Conservation (phyloP, 768 basidiomycete genomes). For the Mycena haematopus region DNA sequence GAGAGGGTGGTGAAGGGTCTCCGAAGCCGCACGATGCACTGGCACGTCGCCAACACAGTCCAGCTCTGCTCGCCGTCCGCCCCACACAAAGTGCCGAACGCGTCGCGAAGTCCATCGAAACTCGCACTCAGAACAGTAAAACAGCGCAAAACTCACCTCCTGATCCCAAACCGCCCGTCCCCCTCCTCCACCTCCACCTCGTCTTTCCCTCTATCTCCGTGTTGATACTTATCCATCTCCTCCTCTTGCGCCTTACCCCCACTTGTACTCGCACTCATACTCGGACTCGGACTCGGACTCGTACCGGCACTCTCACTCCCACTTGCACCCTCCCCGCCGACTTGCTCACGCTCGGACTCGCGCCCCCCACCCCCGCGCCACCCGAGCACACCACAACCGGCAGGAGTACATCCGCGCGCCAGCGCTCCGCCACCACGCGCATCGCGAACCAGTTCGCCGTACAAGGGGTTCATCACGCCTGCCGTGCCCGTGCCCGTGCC, state of each 20-base stretch:
- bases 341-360: not conserved
- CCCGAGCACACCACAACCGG: conserved; percentile 19
- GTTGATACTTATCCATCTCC: not conserved
- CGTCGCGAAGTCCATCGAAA: no score
- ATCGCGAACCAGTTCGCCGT: conserved; percentile 26
- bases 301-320: not conserved
- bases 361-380: not conserved
- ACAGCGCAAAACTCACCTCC: conserved; percentile 15
- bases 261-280: not conserved
- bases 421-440: conserved; percentile 29
- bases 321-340: no score
- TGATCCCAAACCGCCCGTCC: conserved; percentile 23
- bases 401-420: conserved; percentile 22
- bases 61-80: not conserved
- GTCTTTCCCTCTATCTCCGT: not conserved
- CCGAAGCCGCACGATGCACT: no score
- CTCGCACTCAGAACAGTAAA: not conserved
- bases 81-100: no score
- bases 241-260: not conserved
- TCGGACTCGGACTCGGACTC: not conserved
- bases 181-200: conserved; percentile 7
- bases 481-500: no score
- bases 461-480: conserved; percentile 22
- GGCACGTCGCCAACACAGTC: no score
- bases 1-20: not conserved